Conservation (phyloP, 352 stramenopile genomes). For the Thalassiosira livingstoniorum region DNA sequence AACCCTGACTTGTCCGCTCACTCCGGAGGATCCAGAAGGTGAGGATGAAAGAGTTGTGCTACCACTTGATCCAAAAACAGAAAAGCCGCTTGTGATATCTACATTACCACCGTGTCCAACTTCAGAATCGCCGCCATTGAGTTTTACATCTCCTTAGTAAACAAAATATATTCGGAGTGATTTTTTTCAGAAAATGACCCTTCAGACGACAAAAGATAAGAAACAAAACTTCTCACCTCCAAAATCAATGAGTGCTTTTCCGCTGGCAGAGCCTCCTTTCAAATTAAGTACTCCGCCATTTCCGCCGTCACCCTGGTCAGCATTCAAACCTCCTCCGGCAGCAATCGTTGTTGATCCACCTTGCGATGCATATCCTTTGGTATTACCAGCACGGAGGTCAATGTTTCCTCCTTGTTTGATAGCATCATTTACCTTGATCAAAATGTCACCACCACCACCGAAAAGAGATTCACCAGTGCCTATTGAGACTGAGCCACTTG, state of each 20-base stretch:
- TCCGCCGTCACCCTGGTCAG: constrained; percentile 66
- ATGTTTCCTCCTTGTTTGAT: constrained; percentile 64
- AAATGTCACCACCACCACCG: constrained; percentile 73
- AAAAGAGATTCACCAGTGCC: constrained; percentile 66
- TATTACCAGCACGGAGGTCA: constrained; percentile 59
- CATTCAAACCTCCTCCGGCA: constrained; percentile 58
- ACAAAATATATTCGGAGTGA: neutral
- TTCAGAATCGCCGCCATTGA: constrained; percentile 25
- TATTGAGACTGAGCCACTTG: constrained; percentile 72
- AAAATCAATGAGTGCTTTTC: constrained; percentile 57
- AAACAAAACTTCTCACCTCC: constrained; percentile 68
- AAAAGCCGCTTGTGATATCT: constrained; percentile 65
- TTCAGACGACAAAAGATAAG: neutral
- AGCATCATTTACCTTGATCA: constrained; percentile 63
- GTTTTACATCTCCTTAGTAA: neutral
- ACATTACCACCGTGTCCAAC: constrained; percentile 71
- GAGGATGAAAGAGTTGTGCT: constrained; percentile 66
- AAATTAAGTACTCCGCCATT: constrained; percentile 70
- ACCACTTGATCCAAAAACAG: constrained; percentile 67
- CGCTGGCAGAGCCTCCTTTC: constrained; percentile 67
- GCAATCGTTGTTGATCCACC: constrained; percentile 61
- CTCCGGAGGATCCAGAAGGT: constrained; percentile 87
- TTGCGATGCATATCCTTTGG: constrained; percentile 44
- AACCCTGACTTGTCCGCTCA: constrained; percentile 87
- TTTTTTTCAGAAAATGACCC: neutral